Percentiles rank a stretch among this genome's conserved stretches.
phyloP scores from a whole-genome alignment of 257 asterid genomes.

The Rehmannia glutinosa region DNA sequence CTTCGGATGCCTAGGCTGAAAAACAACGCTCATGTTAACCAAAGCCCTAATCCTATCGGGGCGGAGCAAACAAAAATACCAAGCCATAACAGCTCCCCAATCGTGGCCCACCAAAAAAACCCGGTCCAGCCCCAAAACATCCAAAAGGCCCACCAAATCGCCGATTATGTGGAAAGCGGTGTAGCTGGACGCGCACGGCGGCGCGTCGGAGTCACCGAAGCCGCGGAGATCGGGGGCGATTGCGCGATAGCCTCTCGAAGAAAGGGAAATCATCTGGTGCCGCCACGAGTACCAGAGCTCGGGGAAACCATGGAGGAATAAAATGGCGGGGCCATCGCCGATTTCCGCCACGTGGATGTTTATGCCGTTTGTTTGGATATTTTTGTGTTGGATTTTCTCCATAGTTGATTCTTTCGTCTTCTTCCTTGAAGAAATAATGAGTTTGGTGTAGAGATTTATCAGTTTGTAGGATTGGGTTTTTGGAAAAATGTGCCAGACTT shows the following conservation, averaged over 20 bases:
- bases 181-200: slow-evolving; percentile 61
- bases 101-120: slow-evolving; percentile 93
- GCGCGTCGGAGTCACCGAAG: slow-evolving; percentile 86
- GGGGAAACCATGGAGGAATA: slow-evolving; percentile 91
- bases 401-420: slow-evolving; percentile 14
- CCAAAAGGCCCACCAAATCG: slow-evolving; percentile 64
- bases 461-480: not conserved
- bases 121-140: slow-evolving; percentile 47
- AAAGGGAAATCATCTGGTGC: slow-evolving; percentile 76
- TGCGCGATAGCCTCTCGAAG: slow-evolving; percentile 75
- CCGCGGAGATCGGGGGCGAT: slow-evolving; percentile 98
- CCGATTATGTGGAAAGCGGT: slow-evolving; percentile 72
- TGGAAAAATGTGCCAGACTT: no score
- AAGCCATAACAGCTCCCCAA: slow-evolving; percentile 88
- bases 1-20: slow-evolving; percentile 57
- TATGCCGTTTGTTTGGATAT: slow-evolving; percentile 52
- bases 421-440: not conserved
- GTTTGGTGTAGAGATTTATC: not conserved
- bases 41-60: slow-evolving; percentile 78
- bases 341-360: slow-evolving; percentile 87
- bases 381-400: slow-evolving; percentile 71
- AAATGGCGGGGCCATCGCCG: slow-evolving; percentile 78
- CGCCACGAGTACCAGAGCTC: slow-evolving; percentile 99
- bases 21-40: slow-evolving; percentile 69
- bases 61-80: slow-evolving; percentile 68